Evolutionary conservation across 352 stramenopile species (phyloP).

Genomic region (Phytophthora meadii): DNA sequence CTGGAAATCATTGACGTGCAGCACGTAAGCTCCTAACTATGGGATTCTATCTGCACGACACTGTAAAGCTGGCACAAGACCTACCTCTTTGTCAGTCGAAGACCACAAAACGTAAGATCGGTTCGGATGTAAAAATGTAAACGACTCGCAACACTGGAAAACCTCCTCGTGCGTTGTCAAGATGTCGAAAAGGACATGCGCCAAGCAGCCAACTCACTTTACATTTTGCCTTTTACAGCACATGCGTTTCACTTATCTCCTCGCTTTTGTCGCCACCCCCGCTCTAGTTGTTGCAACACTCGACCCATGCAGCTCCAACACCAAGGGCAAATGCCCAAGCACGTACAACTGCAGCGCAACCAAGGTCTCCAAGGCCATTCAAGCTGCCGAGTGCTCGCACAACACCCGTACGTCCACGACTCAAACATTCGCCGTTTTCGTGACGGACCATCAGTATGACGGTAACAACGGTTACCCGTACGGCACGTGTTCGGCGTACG

Average conservation of each 20-base stretch:
- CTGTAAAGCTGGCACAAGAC: slow-evolving; percentile 12
- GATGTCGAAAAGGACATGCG: neutral
- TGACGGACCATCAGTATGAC: slow-evolving; percentile 42
- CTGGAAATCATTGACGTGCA: slow-evolving; percentile 9
- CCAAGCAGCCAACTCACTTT: slow-evolving; percentile 13
- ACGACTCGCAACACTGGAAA: slow-evolving; percentile 12
- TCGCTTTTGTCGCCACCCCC: slow-evolving; percentile 25
- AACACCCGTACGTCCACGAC: slow-evolving; percentile 40
- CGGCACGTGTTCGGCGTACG: slow-evolving; percentile 39
- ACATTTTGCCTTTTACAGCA: slow-evolving; percentile 24
- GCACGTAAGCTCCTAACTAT: neutral
- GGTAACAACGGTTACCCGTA: slow-evolving; percentile 41
- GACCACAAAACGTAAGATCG: slow-evolving; percentile 1
- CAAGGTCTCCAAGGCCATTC: slow-evolving; percentile 32
- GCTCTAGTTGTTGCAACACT: slow-evolving; percentile 34
- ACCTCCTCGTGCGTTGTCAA: neutral
- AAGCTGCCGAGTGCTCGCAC: slow-evolving; percentile 48
- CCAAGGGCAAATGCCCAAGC: slow-evolving; percentile 25
- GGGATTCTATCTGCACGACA: neutral
- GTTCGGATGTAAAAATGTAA: slow-evolving; percentile 5
- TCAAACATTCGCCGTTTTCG: slow-evolving; percentile 43
- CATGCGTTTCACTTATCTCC: slow-evolving; percentile 30
- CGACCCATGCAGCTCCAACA: slow-evolving; percentile 30
- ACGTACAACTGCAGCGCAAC: slow-evolving; percentile 25
- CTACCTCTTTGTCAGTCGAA: slow-evolving; percentile 12